Base-by-base conservation (phyloP, 257 asterid genomes). In the Datura wrightii region DNA sequence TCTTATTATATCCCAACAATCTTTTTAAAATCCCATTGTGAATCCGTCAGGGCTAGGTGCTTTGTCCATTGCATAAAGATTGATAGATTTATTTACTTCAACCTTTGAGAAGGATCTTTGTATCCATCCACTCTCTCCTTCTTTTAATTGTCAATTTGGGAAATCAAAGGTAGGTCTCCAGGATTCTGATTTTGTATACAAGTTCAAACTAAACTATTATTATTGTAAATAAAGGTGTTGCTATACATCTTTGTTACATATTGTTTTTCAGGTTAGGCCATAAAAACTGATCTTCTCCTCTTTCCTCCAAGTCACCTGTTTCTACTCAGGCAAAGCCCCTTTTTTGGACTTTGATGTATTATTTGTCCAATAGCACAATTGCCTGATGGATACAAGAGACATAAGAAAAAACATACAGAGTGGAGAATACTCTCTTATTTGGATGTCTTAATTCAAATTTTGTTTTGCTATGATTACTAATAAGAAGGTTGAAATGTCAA, bases 301-400 rank as follows among this genome's bases (percentile, higher is more conserved):
- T 44, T 71, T n/a, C 79, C 37, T 18, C 58, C 80, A 72, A 72
- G 60, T 48, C 80, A 74, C 80, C 55, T 74, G 44, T 60, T 24
- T 48, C 60, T 48, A 13, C 19, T 24, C 7, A 50, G n/a, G 56
- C 16, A 48, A 74, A 74, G 59, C 80, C 48, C 59, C 24, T 48
- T 74, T 74, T 42, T 31, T 6, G 59, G 13, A 74, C 41, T 48
- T 48, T 48, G 60, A 24, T 74, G 81, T 24, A 74, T 74, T 74
- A 74, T 24, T 48, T 19, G 44, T 19, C 81, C n/a, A 24, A 48
- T 13, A 13, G 81, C 10, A 2, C 44, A 74, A 74, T 48, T 48
- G 13, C 42, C 44, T 44, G 5, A 8, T 18, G 16, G 54, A 70
- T 70, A 41, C 53, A 41, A 70, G 54, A 70, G 15, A 41, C 52